A percentile compares a stretch with the other conserved stretches of the same genome.
Evolutionary conservation across 2,329 filamentous ascomycete species (phyloP).

Genomic region (Xylaria arbuscula): DNA sequence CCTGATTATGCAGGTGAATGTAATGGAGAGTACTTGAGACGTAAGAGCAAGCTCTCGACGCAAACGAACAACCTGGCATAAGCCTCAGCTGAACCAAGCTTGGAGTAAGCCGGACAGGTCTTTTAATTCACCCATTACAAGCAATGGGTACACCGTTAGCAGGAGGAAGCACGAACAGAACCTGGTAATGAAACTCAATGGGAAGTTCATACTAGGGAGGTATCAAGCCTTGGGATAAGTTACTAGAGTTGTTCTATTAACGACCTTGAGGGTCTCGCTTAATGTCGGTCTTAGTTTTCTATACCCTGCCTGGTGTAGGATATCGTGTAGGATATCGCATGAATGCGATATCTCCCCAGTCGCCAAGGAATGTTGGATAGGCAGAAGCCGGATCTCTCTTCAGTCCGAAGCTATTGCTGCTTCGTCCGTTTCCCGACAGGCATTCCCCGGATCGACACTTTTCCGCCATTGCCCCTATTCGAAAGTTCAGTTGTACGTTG

Average conservation of each 20-base stretch:
- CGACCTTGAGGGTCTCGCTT: neutral
- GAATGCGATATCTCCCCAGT: slow-evolving; percentile 36
- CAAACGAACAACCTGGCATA: neutral
- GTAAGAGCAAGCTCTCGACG: neutral
- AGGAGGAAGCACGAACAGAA: neutral
- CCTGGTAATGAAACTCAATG: neutral
- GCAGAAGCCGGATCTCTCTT: slow-evolving; percentile 31
- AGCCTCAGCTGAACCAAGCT: neutral
- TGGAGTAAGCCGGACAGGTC: neutral
- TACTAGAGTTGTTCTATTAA: neutral
- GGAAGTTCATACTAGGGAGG: neutral
- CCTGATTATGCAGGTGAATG: too few species aligned
- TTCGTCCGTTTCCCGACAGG: slow-evolving; percentile 6
- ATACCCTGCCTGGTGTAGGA: slow-evolving; percentile 30
- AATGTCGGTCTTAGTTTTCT: slow-evolving; percentile 7
- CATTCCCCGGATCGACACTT: slow-evolving; percentile 2
- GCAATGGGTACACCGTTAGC: too few species aligned
- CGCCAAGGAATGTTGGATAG: slow-evolving; percentile 17
- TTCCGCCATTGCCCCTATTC: slow-evolving; percentile 8
- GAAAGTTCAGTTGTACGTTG: slow-evolving; percentile 4
- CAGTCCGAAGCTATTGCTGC: slow-evolving; percentile 13
- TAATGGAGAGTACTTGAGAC: neutral
- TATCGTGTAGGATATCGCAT: slow-evolving; percentile 41
- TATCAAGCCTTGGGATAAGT: neutral
- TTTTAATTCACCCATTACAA: neutral